Conservation (phyloP, 768 basidiomycete genomes). For the Mycena olivaceomarginata region DNA sequence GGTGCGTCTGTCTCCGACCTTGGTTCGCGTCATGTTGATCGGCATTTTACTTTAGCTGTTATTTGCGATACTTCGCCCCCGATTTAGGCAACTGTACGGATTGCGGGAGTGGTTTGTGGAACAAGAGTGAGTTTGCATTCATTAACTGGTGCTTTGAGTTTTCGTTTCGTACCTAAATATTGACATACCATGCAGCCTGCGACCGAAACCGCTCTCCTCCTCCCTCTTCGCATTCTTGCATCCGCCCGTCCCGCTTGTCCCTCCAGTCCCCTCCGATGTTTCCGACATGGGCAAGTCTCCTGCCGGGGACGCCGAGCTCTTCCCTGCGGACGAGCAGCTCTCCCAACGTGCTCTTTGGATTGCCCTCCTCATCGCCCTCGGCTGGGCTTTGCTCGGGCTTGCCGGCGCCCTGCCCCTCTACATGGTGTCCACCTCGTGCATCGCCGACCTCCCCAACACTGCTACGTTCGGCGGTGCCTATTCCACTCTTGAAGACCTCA, state of each 20-base stretch:
- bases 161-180: conserved; percentile 2
- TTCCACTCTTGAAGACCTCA: conserved; percentile 85
- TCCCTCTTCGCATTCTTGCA: conserved; percentile 81
- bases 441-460: conserved; percentile 68
- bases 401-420: conserved; percentile 86
- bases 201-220: conserved; percentile 76
- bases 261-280: conserved; percentile 73
- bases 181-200: conserved; percentile 64
- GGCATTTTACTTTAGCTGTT: conserved; percentile 67
- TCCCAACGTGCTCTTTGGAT: conserved; percentile 83
- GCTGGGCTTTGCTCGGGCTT: conserved; percentile 82
- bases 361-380: conserved; percentile 76
- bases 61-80: conserved; percentile 82
- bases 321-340: conserved; percentile 87
- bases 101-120: conserved; percentile 87
- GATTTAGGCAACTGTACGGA: conserved; percentile 82
- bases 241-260: conserved; percentile 81
- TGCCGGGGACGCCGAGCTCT: conserved; percentile 70
- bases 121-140: conserved; percentile 70
- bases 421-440: conserved; percentile 80
- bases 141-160: not conserved
- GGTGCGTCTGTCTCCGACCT: conserved; percentile 64
- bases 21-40: conserved; percentile 9
- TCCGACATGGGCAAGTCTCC: conserved; percentile 72
- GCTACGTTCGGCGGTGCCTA: conserved; percentile 74